Conservation (phyloP, 2,329 filamentous ascomycete species). For the Coniosporium tulheliwenetii region DNA sequence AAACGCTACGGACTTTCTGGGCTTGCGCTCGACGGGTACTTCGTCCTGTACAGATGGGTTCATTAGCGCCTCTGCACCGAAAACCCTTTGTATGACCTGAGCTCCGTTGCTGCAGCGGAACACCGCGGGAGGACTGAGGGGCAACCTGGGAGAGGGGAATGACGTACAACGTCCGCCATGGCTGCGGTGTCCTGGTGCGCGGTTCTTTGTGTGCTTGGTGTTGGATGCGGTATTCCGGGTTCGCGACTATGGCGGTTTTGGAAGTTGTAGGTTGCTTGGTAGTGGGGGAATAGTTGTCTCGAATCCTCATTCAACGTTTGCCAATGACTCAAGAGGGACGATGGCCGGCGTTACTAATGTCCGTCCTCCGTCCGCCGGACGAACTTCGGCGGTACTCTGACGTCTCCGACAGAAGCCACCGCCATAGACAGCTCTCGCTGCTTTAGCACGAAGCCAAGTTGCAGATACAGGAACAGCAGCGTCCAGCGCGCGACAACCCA, state of each 20-base stretch:
- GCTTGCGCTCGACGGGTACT: constrained; percentile 43
- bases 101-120: neutral
- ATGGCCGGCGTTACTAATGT: too few relatives aligned
- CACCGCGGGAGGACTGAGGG: neutral
- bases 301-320: too few relatives aligned
- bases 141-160: neutral
- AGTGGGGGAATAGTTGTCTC: too few relatives aligned
- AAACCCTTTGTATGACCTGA: too few relatives aligned
- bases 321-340: too few relatives aligned
- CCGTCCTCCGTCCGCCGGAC: neutral
- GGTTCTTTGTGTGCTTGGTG: too few relatives aligned
- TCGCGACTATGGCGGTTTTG: too few relatives aligned
- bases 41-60: constrained; percentile 23
- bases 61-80: constrained; percentile 5
- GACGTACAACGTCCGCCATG: constrained; percentile 32
- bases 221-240: too few relatives aligned
- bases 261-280: too few relatives aligned
- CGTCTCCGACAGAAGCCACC: neutral
- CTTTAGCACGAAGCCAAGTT: neutral
- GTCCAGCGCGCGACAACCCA: neutral
- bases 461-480: neutral
- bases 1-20: constrained; percentile 89
- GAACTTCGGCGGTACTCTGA: neutral
- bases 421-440: neutral
- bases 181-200: too few relatives aligned